Conservation (phyloP, 495 filamentous ascomycete genomes). For the Articulospora tetracladia region DNA sequence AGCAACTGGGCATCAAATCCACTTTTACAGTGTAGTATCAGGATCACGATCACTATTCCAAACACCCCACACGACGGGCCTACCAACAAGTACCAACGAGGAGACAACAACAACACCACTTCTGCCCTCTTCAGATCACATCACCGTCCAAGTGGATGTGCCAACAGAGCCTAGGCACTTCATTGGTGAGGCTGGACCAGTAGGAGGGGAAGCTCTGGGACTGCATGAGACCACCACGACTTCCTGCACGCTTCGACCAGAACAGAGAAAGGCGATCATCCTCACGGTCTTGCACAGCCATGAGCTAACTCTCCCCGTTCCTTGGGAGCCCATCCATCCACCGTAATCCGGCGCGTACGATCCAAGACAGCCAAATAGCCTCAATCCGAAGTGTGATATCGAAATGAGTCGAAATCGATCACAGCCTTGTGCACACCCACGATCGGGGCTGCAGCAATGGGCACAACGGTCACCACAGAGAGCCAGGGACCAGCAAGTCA, state of each 20-base stretch:
- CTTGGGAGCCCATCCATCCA: not conserved
- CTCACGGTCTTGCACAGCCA: not conserved
- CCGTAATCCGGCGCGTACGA: not conserved
- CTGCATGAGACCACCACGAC: conserved; percentile 10
- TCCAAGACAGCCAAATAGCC: not conserved
- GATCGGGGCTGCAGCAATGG: not conserved
- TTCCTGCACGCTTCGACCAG: conserved; percentile 5
- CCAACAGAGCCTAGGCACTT: not conserved
- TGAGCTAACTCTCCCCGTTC: not conserved
- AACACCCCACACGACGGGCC: not conserved
- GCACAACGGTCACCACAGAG: not conserved
- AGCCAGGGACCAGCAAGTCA: not conserved
- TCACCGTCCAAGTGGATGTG: conserved; percentile 3
- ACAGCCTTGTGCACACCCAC: not conserved
- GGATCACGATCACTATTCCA: not conserved
- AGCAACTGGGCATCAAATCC: conserved; percentile 8
- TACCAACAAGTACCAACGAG: conserved; percentile 2
- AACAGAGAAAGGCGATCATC: not conserved
- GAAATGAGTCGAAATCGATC: not conserved
- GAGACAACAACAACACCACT: conserved; percentile 10
- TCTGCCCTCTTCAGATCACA: not conserved
- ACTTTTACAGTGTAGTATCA: not conserved
- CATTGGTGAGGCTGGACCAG: conserved; percentile 1
- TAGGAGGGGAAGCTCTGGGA: conserved; percentile 1
- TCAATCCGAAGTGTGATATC: not conserved